Base-by-base conservation (phyloP, 2,329 filamentous ascomycete genomes). In the Stromatinia cepivora region DNA sequence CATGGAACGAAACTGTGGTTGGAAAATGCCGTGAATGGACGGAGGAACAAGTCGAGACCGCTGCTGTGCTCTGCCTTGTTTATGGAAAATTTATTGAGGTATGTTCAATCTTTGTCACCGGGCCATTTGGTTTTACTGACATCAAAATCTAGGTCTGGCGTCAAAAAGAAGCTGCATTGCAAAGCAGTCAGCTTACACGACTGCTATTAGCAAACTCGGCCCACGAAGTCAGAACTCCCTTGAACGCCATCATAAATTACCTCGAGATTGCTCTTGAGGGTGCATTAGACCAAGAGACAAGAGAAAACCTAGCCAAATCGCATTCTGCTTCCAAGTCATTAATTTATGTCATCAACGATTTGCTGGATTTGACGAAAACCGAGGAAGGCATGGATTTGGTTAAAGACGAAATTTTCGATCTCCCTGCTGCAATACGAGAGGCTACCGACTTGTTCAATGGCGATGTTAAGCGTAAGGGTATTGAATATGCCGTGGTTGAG, bases 241-340 rank as follows among this genome's bases (percentile, higher is more conserved):
- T 97, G 2, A 97, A 97, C 76, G 93, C 93, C 22, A 97, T 97
- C 76, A 96, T 97, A 79, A 97, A 97, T 75, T 97, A 96, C 74
- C 85, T 97, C 0, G 93, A 97, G 75, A 97, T 97, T 72, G 93
- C 93, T 0, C 81, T 97, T 1, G 93, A 97, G 80, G 92, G 93
- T 0, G 82, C 84, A 0, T 82, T 97, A 4, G 93, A 97, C 72
- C 82, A 87, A 22, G 93, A 97, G 76, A 97, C 92, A 0, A 84
- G 94, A 28, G 93, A 97, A 7, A 96, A 95, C 71, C 82, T 97
- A 8, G 86, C 90, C 0, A 90, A 89, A 73, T 97, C 93, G 0
- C 92, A 97, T 77, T 96, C 93, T 0, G 93, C 93, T 5, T 97
- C 93, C 0, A 97, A 97, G 76, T 96, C 93, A 0, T 82, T 97